A percentile compares a stretch with the other conserved stretches of the same genome.
Conservation (phyloP, 2,329 filamentous ascomycete species). For the Gnomoniopsis smithogilvyi region DNA sequence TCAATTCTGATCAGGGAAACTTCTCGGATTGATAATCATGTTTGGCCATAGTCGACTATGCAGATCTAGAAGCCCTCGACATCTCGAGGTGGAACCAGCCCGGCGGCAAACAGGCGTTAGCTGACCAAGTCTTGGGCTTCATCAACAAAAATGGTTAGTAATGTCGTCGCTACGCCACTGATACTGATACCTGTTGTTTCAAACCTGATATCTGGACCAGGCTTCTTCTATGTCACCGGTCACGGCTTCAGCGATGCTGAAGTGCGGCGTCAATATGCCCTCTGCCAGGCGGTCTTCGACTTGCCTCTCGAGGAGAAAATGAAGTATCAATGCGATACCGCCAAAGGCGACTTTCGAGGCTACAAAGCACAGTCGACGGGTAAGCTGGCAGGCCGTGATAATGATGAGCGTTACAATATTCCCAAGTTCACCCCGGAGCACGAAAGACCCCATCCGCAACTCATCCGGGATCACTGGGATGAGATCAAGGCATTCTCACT, state of each 20-base stretch:
- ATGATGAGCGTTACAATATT: conserved; percentile 25
- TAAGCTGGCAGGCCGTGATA: conserved; percentile 20
- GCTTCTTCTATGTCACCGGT: conserved; percentile 26
- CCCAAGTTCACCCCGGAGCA: conserved; percentile 25
- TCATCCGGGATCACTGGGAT: conserved; percentile 24
- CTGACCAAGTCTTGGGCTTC: conserved; percentile 23
- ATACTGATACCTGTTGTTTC: neutral
- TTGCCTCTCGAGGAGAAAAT: conserved; percentile 16
- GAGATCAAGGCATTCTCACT: conserved; percentile 25
- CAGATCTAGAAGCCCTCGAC: conserved; percentile 24
- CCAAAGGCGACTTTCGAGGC: conserved; percentile 26
- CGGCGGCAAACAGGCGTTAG: conserved; percentile 21
- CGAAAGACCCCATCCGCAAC: conserved; percentile 20
- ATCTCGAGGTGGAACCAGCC: conserved; percentile 22
- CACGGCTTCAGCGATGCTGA: conserved; percentile 16
- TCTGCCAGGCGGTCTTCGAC: conserved; percentile 13
- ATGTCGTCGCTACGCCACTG: too few relatives aligned
- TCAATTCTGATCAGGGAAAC: neutral
- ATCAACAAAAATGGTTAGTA: conserved; percentile 23
- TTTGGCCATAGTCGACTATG: conserved; percentile 20
- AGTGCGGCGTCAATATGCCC: conserved; percentile 9
- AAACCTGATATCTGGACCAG: conserved; percentile 6
- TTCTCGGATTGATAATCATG: neutral
- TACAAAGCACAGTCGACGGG: conserved; percentile 24
- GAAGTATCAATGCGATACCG: conserved; percentile 25